phyloP scores from a whole-genome alignment of 306 rosid species.

The Casuarina cunninghamiana region DNA sequence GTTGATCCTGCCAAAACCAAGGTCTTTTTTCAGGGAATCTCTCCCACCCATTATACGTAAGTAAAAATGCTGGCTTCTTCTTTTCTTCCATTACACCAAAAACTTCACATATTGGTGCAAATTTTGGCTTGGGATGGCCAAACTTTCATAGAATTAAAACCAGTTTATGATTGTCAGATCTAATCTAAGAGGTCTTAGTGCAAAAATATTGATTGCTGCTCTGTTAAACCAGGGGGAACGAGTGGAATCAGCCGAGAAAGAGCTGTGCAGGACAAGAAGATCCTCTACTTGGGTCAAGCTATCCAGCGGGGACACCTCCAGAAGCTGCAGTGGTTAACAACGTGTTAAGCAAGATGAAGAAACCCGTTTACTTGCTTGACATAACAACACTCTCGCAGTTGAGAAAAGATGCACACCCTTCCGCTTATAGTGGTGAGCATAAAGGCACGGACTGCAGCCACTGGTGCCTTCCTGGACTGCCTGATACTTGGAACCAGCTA shows the following conservation, averaged over 20 bases:
- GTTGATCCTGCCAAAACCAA: constrained; percentile 73
- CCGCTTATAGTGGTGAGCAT: constrained; percentile 58
- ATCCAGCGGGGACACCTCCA: constrained; percentile 87
- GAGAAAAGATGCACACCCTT: constrained; percentile 91
- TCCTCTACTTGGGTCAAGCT: constrained; percentile 70
- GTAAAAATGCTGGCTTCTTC: constrained; percentile 25
- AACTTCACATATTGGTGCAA: neutral
- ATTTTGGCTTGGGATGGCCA: neutral
- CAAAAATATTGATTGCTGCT: no score
- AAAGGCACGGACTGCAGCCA: constrained; percentile 91
- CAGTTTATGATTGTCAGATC: no score
- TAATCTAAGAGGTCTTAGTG: no score
- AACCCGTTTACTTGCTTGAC: constrained; percentile 73
- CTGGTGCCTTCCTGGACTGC: constrained; percentile 96
- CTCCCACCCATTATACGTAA: constrained; percentile 95
- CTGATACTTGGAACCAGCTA: constrained; percentile 97
- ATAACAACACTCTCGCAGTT: constrained; percentile 84
- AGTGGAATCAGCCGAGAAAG: constrained; percentile 78
- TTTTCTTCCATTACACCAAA: neutral
- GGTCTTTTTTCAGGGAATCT: constrained; percentile 89
- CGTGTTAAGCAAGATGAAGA: constrained; percentile 61
- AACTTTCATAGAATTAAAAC: no score
- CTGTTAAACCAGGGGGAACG: constrained; percentile 57
- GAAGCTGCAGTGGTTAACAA: constrained; percentile 52
- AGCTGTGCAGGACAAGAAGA: constrained; percentile 69